Percentiles rank a stretch among this genome's conserved stretches.
phyloP scores from a whole-genome alignment of 2,329 filamentous ascomycete species.

The Lecanicillium sp. region DNA sequence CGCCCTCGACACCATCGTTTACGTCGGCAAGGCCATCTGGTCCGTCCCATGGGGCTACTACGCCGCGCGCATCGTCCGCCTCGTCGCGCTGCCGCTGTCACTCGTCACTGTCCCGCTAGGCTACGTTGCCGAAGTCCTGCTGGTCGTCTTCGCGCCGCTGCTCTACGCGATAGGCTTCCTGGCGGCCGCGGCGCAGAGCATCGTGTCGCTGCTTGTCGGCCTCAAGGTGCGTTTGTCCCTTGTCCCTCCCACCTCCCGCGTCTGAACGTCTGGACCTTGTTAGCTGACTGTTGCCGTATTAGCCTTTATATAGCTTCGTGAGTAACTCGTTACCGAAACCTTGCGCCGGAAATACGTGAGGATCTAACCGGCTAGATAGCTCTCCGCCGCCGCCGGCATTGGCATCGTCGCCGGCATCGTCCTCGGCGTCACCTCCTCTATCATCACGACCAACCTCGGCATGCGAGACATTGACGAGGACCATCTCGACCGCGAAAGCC shows the following conservation, averaged over 20 bases:
- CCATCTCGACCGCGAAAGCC: neutral
- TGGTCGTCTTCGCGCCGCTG: conserved; percentile 31
- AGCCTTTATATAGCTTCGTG: conserved; percentile 16
- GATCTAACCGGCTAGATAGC: conserved; percentile 24
- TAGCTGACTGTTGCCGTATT: neutral
- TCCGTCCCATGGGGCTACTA: conserved; percentile 24
- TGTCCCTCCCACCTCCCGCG: neutral
- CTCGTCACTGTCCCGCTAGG: conserved; percentile 26
- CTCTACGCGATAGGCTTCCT: conserved; percentile 29
- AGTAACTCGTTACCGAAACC: neutral
- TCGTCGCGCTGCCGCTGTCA: conserved; percentile 26
- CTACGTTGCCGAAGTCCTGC: conserved; percentile 23
- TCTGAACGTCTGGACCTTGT: conserved; percentile 8
- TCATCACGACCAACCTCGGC: conserved; percentile 47
- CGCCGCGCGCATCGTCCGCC: conserved; percentile 19
- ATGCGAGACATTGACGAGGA: conserved; percentile 28
- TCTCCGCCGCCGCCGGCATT: conserved; percentile 61
- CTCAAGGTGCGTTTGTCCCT: conserved; percentile 33
- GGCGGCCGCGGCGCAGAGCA: conserved; percentile 17
- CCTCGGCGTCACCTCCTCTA: conserved; percentile 50
- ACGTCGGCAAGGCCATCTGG: conserved; percentile 14
- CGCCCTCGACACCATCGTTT: conserved; percentile 22
- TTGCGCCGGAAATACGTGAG: neutral
- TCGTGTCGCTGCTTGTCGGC: conserved; percentile 24
- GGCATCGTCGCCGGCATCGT: conserved; percentile 58